Evolutionary conservation across 208 protist genomes (phyloP).

Genomic region (Acanthamoeba culbertsoni): DNA sequence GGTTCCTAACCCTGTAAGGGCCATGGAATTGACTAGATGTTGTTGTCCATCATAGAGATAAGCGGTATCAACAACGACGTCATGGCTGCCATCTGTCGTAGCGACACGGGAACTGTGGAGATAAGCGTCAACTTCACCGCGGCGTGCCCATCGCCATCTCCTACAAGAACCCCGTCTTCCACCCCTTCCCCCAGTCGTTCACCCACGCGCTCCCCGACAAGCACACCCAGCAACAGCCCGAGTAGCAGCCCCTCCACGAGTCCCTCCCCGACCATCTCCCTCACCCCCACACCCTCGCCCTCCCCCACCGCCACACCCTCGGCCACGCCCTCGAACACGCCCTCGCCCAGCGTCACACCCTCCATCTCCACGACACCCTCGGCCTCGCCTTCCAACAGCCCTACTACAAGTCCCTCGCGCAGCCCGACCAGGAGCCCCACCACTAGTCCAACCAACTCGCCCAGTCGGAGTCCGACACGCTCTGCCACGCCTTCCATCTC

Average conservation of each 20-base stretch:
- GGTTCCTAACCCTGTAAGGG: not conserved
- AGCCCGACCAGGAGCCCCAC: too few relatives aligned
- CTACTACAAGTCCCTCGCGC: too few relatives aligned
- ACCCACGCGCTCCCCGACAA: too few relatives aligned
- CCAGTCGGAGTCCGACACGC: not conserved
- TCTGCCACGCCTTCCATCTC: not conserved
- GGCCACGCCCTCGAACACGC: too few relatives aligned
- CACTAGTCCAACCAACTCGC: too few relatives aligned
- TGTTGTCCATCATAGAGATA: not conserved
- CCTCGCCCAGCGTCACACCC: not conserved
- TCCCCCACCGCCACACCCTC: too few relatives aligned
- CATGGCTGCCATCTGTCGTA: not conserved
- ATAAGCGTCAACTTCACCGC: not conserved
- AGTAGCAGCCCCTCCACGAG: too few relatives aligned
- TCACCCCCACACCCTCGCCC: not conserved
- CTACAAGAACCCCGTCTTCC: not conserved
- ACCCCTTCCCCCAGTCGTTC: too few relatives aligned
- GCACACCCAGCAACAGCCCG: too few relatives aligned
- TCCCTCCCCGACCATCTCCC: not conserved
- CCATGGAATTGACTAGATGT: not conserved
- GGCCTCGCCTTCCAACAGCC: too few relatives aligned
- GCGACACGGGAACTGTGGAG: not conserved
- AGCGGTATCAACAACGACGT: not conserved
- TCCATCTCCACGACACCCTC: not conserved
- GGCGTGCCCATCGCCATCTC: not conserved